Conservation (phyloP, 1,284 basidiomycete genomes). For the Ustilago shanxiensis region DNA sequence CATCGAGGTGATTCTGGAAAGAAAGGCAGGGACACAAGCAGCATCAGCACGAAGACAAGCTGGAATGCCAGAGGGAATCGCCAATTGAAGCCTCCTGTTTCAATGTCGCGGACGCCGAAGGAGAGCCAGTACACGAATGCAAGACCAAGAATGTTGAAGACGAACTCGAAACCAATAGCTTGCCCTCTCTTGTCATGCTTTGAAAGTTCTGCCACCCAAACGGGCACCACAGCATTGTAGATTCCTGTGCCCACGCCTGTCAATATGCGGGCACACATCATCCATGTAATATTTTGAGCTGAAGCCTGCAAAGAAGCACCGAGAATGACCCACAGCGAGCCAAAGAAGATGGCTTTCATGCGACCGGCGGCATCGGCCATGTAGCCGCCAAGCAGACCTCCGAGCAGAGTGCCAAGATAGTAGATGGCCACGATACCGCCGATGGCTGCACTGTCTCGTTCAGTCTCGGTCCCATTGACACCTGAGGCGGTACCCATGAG, state of each 20-base stretch:
- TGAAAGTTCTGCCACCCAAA: conserved; percentile 25
- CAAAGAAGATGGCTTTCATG: conserved; percentile 36
- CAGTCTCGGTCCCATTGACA: conserved; percentile 23
- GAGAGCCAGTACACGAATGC: conserved; percentile 36
- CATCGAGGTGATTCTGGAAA: conserved; percentile 38
- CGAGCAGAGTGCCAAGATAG: conserved; percentile 30
- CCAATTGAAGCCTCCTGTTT: conserved; percentile 34
- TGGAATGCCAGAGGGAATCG: conserved; percentile 36
- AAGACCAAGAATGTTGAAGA: conserved; percentile 26
- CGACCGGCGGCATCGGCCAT: conserved; percentile 33
- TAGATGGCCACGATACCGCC: conserved; percentile 33
- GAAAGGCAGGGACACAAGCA: conserved; percentile 23
- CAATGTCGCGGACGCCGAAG: conserved; percentile 20
- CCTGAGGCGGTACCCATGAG: conserved; percentile 37
- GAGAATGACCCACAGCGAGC: conserved; percentile 33
- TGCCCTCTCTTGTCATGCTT: conserved; percentile 29
- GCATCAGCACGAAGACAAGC: conserved; percentile 30
- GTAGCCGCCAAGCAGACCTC: conserved; percentile 29
- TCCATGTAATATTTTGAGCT: conserved; percentile 33
- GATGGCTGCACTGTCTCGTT: conserved; percentile 22
- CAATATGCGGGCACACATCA: conserved; percentile 19
- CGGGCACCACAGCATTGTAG: conserved; percentile 23
- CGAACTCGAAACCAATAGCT: conserved; percentile 33
- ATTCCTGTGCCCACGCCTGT: conserved; percentile 22
- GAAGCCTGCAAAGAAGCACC: conserved; percentile 25